Evolutionary conservation across 2,329 filamentous ascomycete genomes (phyloP).

Genomic region (Cercospora canescens): DNA sequence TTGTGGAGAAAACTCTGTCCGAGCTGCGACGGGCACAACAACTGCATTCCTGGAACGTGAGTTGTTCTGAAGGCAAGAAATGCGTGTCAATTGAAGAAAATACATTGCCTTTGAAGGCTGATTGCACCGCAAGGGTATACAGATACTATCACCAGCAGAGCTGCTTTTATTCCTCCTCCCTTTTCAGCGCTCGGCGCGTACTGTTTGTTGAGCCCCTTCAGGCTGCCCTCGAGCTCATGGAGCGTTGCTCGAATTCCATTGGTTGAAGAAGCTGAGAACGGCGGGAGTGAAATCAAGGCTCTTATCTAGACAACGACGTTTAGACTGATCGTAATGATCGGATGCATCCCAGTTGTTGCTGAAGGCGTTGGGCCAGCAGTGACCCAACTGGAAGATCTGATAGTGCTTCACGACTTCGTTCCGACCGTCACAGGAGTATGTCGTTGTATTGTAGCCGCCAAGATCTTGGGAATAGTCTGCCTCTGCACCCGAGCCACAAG

Average conservation of each 20-base stretch:
- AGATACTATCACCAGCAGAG: not conserved
- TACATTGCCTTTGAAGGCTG: not conserved
- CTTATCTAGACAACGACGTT: constrained; percentile 19
- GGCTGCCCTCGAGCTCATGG: constrained; percentile 10
- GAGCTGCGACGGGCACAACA: not conserved
- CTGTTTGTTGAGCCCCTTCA: not conserved
- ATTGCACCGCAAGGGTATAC: not conserved
- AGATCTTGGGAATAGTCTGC: constrained; percentile 28
- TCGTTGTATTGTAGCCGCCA: constrained; percentile 33
- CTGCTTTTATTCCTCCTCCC: not conserved
- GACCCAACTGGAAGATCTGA: constrained; percentile 39
- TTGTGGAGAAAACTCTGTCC: not conserved
- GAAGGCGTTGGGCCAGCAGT: constrained; percentile 42
- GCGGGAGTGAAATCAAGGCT: constrained; percentile 28
- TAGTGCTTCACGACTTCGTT: constrained; percentile 42
- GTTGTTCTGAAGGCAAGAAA: not conserved
- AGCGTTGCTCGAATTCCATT: constrained; percentile 26
- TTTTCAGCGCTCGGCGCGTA: not conserved
- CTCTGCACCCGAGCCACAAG: constrained; percentile 33
- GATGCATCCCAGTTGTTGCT: constrained; percentile 28
- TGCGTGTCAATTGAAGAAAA: not conserved
- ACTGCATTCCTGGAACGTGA: no score
- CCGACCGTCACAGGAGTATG: constrained; percentile 32
- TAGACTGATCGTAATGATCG: constrained; percentile 9
- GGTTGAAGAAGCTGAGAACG: constrained; percentile 31